Conservation (phyloP, 148 eudicot genomes). For the Silene uniflora region DNA sequence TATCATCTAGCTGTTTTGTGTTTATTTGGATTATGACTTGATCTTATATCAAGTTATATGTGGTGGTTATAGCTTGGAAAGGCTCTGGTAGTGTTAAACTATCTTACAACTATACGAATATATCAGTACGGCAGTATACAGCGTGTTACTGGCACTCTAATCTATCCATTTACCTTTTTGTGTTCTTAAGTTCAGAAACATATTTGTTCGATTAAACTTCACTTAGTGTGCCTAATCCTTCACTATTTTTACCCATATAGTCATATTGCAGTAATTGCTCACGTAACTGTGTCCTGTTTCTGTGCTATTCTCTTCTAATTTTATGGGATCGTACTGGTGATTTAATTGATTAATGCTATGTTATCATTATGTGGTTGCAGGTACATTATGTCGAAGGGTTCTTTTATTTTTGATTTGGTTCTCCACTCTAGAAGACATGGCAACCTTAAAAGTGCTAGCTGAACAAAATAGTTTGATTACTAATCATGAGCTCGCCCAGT, state of each 20-base stretch:
- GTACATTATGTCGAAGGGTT: constrained; percentile 44
- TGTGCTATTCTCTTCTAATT: too few species aligned
- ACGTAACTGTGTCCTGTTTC: too few species aligned
- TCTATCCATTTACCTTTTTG: too few species aligned
- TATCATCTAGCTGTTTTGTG: not conserved
- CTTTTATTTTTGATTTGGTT: constrained; percentile 53
- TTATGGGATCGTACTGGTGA: not conserved
- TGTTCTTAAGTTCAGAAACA: too few species aligned
- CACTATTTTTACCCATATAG: too few species aligned
- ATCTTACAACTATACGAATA: too few species aligned
- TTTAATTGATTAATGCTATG: not conserved
- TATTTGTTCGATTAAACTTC: too few species aligned
- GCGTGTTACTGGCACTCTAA: too few species aligned
- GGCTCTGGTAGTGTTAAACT: not conserved
- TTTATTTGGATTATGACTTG: not conserved
- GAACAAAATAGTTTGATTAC: constrained; percentile 37
- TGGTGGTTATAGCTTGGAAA: not conserved
- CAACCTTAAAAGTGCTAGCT: constrained; percentile 32
- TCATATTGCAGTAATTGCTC: too few species aligned
- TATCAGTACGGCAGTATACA: too few species aligned
- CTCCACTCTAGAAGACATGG: constrained; percentile 39
- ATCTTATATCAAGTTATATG: too few species aligned
- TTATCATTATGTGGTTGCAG: constrained; percentile 35
- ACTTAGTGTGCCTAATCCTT: too few species aligned
- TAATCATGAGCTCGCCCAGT: constrained; percentile 41